Conservation (phyloP, 345 rosid genomes). For the Sonneratia alba region DNA sequence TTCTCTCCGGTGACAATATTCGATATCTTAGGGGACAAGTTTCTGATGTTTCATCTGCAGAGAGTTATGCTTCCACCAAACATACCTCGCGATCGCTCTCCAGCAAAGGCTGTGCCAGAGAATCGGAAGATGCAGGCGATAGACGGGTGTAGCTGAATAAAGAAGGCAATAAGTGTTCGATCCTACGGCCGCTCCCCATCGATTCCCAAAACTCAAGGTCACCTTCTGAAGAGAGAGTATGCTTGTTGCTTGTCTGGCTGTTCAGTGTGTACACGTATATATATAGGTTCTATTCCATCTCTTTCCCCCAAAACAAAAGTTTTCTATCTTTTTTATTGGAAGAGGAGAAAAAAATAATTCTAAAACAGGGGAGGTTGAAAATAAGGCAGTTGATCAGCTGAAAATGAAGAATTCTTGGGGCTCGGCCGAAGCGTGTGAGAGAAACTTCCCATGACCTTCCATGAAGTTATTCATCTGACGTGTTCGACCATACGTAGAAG, state of each 20-base stretch:
- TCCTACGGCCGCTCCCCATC: background rate
- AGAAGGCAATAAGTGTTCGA: background rate
- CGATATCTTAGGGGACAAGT: background rate
- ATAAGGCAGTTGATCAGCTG: too few relatives aligned
- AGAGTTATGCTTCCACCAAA: background rate
- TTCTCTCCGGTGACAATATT: background rate
- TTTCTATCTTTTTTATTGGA: too few relatives aligned
- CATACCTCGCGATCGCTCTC: background rate
- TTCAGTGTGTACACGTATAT: too few relatives aligned
- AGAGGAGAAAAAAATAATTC: too few relatives aligned
- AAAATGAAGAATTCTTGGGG: too few relatives aligned
- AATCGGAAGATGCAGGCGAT: background rate
- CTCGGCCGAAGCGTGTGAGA: too few relatives aligned
- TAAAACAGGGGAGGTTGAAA: too few relatives aligned
- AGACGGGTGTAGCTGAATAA: background rate
- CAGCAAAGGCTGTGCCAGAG: background rate
- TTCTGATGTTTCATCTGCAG: background rate
- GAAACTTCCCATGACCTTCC: too few relatives aligned
- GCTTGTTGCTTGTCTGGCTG: background rate
- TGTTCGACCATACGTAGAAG: too few relatives aligned
- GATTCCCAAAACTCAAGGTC: background rate
- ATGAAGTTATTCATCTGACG: too few relatives aligned
- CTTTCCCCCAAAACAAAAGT: too few relatives aligned
- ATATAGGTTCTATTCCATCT: too few relatives aligned
- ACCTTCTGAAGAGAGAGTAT: background rate